These are phyloP conservation scores for Ceratobasidium sp. DNA, from an alignment of 1,284 basidiomycete genomes.

Conservation along the genomic window DNA sequence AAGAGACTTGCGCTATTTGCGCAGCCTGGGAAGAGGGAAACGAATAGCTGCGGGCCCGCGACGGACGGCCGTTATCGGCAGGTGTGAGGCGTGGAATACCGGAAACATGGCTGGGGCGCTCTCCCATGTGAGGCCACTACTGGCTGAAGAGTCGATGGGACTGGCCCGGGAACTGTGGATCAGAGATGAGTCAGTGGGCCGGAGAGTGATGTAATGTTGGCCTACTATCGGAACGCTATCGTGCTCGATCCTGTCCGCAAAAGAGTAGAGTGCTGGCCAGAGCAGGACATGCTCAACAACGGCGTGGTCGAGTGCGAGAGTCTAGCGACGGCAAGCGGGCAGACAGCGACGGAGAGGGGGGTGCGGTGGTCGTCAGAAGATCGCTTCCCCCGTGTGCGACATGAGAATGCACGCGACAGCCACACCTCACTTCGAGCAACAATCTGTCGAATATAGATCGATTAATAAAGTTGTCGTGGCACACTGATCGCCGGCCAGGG, in stretches of 20 bases:
- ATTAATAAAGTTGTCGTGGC: conserved; percentile 10
- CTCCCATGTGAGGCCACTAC: conserved; percentile 18
- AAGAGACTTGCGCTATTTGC: conserved; percentile 2
- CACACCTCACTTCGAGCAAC: conserved; percentile 12
- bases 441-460: background rate
- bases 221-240: background rate
- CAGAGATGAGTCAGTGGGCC: background rate
- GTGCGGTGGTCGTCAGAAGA: conserved; percentile 13
- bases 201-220: background rate
- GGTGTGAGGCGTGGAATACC: background rate
- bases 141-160: background rate
- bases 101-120: background rate
- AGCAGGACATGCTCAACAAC: conserved; percentile 12
- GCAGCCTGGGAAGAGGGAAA: conserved; percentile 3
- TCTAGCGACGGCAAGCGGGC: background rate
- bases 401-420: conserved; percentile 12
- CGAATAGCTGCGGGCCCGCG: background rate
- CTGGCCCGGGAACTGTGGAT: background rate
- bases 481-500: conserved; percentile 9
- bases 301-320: background rate
- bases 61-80: background rate
- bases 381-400: background rate
- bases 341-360: background rate
- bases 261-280: background rate
- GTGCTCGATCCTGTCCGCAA: conserved; percentile 1